These are phyloP conservation scores for Marasmius oreades DNA, from an alignment of 1,284 basidiomycete species.

Conservation along the genomic window DNA sequence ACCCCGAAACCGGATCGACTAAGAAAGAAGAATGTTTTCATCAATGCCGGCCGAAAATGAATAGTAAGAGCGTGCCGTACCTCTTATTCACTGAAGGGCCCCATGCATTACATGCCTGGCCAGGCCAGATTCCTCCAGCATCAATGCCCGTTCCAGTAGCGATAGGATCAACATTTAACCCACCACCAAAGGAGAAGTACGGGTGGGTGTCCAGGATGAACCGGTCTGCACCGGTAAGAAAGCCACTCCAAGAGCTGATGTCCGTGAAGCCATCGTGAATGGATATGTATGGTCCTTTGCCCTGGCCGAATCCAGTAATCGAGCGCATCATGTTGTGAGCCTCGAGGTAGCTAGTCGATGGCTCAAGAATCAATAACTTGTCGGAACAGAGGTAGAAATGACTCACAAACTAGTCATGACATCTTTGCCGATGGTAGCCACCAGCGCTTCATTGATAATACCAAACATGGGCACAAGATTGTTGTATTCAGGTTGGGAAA, in stretches of 20 bases:
- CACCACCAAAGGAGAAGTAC: conserved; percentile 63
- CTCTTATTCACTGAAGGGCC: conserved; percentile 44
- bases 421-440: conserved; percentile 48
- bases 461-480: conserved; percentile 74
- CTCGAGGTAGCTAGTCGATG: conserved; percentile 53
- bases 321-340: conserved; percentile 73
- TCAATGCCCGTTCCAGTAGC: conserved; percentile 31
- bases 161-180: conserved; percentile 42
- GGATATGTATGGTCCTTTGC: conserved; percentile 77
- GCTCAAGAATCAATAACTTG: conserved; percentile 1
- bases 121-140: conserved; percentile 55
- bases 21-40: neutral
- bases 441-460: conserved; percentile 68
- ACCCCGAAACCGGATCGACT: conserved; percentile 55
- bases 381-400: neutral
- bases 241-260: conserved; percentile 59
- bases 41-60: neutral
- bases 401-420: conserved; percentile 56
- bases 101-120: conserved; percentile 54
- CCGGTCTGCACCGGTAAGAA: conserved; percentile 77
- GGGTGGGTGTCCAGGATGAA: conserved; percentile 77
- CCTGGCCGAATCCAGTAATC: conserved; percentile 76
- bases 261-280: conserved; percentile 80
- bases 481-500: conserved; percentile 63
- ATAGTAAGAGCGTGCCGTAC: conserved; percentile 22